Conservation (phyloP, 225 moss, liverwort and hornwort species). For the Anthoceros angustus region DNA sequence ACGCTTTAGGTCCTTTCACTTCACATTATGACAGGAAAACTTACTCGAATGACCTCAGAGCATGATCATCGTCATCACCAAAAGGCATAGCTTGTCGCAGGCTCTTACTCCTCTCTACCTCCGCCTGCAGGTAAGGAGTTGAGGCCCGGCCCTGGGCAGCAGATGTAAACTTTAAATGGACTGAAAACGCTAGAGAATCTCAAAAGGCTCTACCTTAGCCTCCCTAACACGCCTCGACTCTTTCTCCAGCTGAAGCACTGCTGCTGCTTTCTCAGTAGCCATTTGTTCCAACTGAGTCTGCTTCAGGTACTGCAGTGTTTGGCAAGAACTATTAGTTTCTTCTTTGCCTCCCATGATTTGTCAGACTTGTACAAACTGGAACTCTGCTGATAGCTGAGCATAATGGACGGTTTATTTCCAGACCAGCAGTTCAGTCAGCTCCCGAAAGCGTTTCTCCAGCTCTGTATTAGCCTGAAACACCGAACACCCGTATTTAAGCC, state of each 20-base stretch:
- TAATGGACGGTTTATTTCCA: too few species aligned
- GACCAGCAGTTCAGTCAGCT: constrained; percentile 11
- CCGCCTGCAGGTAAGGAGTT: constrained; percentile 7
- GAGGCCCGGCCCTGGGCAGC: neutral
- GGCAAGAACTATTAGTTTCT: neutral
- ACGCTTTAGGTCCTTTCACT: neutral
- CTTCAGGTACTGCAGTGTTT: constrained; percentile 9
- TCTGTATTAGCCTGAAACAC: constrained; percentile 9
- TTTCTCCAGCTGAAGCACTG: constrained; percentile 8
- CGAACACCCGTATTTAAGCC: neutral
- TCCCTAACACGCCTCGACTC: constrained; percentile 6
- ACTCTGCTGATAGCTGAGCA: too few species aligned
- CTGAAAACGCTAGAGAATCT: neutral
- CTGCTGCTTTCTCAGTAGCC: constrained; percentile 12
- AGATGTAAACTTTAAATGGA: neutral
- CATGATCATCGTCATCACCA: constrained; percentile 7
- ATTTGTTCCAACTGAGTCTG: constrained; percentile 11
- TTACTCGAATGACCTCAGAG: constrained; percentile 9
- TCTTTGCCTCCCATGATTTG: too few species aligned
- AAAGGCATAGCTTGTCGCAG: neutral
- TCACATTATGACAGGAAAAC: neutral
- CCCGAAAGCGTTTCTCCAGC: constrained; percentile 9
- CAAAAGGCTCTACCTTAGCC: neutral
- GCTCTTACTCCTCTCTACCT: constrained; percentile 7
- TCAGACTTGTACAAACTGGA: too few species aligned